Percentiles rank a stretch among this genome's conserved stretches.
phyloP scores from a whole-genome alignment of 2,329 filamentous ascomycete species.

The Aspergillus sergii region DNA sequence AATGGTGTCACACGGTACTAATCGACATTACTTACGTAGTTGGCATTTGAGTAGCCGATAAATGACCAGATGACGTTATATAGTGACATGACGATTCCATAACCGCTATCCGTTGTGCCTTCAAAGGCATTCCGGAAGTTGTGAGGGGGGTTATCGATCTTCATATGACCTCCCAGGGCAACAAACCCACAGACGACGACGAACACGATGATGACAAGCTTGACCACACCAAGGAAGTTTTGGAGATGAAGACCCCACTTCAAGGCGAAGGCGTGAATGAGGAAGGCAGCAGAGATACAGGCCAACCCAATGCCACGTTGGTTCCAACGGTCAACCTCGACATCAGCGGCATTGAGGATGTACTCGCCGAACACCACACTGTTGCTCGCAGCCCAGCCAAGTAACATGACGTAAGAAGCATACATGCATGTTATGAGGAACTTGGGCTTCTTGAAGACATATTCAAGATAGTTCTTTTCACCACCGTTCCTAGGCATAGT shows the following conservation, averaged over 20 bases:
- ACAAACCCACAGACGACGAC: conserved; percentile 48
- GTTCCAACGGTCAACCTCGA: conserved; percentile 51
- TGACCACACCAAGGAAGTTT: conserved; percentile 53
- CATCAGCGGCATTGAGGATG: conserved; percentile 50
- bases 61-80: conserved; percentile 66
- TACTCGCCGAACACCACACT: conserved; percentile 57
- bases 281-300: conserved; percentile 51
- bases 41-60: conserved; percentile 63
- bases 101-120: conserved; percentile 39
- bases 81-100: conserved; percentile 60
- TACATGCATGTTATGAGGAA: conserved; percentile 59
- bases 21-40: conserved; percentile 53
- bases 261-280: conserved; percentile 51
- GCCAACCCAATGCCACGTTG: conserved; percentile 52
- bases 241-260: conserved; percentile 52
- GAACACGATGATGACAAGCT: conserved; percentile 54
- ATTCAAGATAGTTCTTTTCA: conserved; percentile 59
- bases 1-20: not conserved
- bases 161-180: conserved; percentile 43
- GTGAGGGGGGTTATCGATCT: conserved; percentile 36
- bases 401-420: conserved; percentile 53
- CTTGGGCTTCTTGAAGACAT: conserved; percentile 54
- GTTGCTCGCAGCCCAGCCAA: conserved; percentile 57
- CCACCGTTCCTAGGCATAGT: conserved; percentile 48
- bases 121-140: conserved; percentile 44